Evolutionary conservation across 768 basidiomycete species (phyloP), one percentile per base, ranked within the genome.

Genomic region (Kwoniella sp.): DNA sequence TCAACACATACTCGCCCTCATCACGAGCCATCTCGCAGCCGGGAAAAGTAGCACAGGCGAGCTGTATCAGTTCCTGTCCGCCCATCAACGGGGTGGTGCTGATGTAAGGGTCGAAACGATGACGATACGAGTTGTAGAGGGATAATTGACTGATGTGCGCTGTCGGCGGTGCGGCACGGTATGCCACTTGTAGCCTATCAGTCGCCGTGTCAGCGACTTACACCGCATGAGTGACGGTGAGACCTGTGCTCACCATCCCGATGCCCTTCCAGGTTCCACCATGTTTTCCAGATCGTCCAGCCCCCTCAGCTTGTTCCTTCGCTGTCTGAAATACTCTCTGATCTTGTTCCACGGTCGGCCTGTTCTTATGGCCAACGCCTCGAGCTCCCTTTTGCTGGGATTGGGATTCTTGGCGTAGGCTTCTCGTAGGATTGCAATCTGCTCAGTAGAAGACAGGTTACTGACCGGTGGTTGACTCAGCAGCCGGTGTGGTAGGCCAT

Each of bases 231-330:
- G 34, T 38, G 23, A 11, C 11, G 17, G 23, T 10, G 29, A 33
- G 27, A 29, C 6, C 10, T 10, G 0, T 32, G 63, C 62, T 51
- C 32, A 67, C 69, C 69, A 70, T 39, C 63, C 59, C 17, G 54
- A 55, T 10, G 69, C 69, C 29, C 69, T 45, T 19, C 60, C 63
- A 3, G 69, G 69, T 39, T 70, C 69, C 31, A 63, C 53, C 63
- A 67, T 62, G 4, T 17, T 33, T 27, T 67, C 69, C 28, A 70
- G 27, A 45, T 59, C 63, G 8, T 41, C 60, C 33, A 70, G 25
- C 0, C 69, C 69, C 42, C 69, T 55, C 44, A 67, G 38, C 60
- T 70, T 67, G 50, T 70, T 65, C 44, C 69, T 49, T 20, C 69
- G 23, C 49, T 70, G 69, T 40, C 69, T 50, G 44, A 70, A 70